These are phyloP conservation scores for Dipodascopsis tothii DNA, from an alignment of 805 yeast genomes.

Conservation along the genomic window DNA sequence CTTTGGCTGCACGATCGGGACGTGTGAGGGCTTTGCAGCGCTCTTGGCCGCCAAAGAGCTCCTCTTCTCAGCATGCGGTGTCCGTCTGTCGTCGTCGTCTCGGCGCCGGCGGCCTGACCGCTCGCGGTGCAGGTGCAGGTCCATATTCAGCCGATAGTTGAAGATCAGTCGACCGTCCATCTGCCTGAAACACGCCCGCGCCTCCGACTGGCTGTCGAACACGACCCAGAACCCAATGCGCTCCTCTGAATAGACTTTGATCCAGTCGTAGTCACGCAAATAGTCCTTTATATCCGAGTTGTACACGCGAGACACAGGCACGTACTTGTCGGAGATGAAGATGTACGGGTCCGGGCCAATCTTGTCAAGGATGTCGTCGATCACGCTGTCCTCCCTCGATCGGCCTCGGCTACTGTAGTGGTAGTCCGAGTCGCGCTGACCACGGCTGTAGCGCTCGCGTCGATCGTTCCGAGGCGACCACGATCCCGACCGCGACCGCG, in stretches of 20 bases:
- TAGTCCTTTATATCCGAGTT: constrained; percentile 53
- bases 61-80: too few relatives aligned
- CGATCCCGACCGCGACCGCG: not conserved
- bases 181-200: constrained; percentile 49
- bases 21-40: not conserved
- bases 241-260: constrained; percentile 41
- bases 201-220: constrained; percentile 53
- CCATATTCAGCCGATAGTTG: constrained; percentile 47
- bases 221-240: constrained; percentile 61
- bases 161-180: constrained; percentile 51
- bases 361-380: constrained; percentile 1
- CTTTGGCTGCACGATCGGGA: constrained; percentile 13
- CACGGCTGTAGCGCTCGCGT: not conserved
- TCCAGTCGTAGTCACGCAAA: constrained; percentile 56
- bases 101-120: not conserved
- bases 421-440: not conserved
- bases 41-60: not conserved
- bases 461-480: not conserved
- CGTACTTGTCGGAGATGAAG: constrained; percentile 23
- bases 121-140: constrained; percentile 30
- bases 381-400: not conserved
- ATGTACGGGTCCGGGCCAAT: constrained; percentile 26
- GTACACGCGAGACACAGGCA: constrained; percentile 35
- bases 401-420: constrained; percentile 1
- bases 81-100: too few relatives aligned